Percentiles rank a stretch among this genome's conserved stretches.
These are phyloP conservation scores for Monilinia fructigena DNA, from an alignment of 2,329 filamentous ascomycete genomes.

Conservation along the genomic window DNA sequence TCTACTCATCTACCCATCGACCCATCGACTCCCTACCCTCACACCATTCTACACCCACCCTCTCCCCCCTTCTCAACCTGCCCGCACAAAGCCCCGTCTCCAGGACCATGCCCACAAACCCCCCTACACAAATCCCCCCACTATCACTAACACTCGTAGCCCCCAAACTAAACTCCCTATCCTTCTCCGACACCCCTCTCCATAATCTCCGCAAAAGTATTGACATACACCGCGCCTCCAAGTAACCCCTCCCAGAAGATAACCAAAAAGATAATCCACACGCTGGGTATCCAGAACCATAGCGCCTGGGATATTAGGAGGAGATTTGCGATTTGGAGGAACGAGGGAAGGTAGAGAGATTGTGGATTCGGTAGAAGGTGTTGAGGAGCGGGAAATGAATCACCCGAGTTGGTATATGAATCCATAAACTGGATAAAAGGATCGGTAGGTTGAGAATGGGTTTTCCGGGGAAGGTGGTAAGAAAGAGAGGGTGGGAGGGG, in stretches of 20 bases:
- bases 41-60: conserved; percentile 61
- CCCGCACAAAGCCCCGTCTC: conserved; percentile 77
- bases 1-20: neutral
- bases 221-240: conserved; percentile 90
- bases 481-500: conserved; percentile 87
- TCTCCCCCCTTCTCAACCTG: conserved; percentile 78
- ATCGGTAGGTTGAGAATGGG: conserved; percentile 78
- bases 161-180: conserved; percentile 86
- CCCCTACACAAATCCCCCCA: conserved; percentile 84
- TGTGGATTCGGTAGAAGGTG: conserved; percentile 77
- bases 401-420: conserved; percentile 97
- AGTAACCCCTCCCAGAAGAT: conserved; percentile 94
- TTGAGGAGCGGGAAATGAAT: conserved; percentile 89
- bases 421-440: conserved; percentile 92
- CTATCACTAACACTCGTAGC: conserved; percentile 92
- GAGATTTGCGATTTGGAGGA: conserved; percentile 81
- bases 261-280: conserved; percentile 81
- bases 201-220: conserved; percentile 91
- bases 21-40: neutral
- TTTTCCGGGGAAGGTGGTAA: conserved; percentile 76
- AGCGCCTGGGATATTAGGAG: conserved; percentile 75
- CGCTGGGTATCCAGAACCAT: conserved; percentile 76
- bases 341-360: conserved; percentile 78
- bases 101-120: conserved; percentile 77
- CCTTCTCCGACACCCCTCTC: conserved; percentile 71